A percentile compares a stretch with the other conserved stretches of the same genome.
These are phyloP conservation scores for Lagenidium sp. DNA, from an alignment of 352 stramenopile genomes.

Conservation along the genomic window DNA sequence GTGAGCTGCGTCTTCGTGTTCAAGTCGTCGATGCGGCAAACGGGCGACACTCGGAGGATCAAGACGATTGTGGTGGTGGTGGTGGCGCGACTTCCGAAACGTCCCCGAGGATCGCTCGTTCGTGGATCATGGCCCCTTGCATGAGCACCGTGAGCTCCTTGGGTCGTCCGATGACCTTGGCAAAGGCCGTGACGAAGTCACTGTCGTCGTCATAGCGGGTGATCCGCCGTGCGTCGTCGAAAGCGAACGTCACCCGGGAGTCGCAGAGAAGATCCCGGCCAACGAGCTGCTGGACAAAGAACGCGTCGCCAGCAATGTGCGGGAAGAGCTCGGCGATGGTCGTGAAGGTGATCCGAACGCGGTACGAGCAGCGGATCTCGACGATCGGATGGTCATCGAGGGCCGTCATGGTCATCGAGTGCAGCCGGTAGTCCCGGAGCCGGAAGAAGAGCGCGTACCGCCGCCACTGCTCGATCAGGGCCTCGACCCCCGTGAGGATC, in stretches of 20 bases:
- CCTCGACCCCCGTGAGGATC: conserved; percentile 2
- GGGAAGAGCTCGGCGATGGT: conserved; percentile 15
- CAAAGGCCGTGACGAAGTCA: conserved; percentile 17
- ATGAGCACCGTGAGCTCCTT: conserved; percentile 4
- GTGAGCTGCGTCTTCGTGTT: no score
- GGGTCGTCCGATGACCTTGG: not conserved
- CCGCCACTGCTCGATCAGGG: conserved; percentile 5
- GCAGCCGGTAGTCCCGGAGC: conserved; percentile 3
- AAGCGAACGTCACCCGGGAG: conserved; percentile 13
- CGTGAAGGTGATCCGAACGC: conserved; percentile 7
- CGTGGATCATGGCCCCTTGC: conserved; percentile 1
- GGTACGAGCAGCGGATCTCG: conserved; percentile 6
- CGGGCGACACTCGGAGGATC: not conserved
- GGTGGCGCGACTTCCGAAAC: not conserved
- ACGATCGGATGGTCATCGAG: conserved; percentile 4
- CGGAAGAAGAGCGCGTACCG: conserved; percentile 6
- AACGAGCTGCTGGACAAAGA: conserved; percentile 12
- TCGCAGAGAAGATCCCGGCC: conserved; percentile 11
- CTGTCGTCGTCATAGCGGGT: conserved; percentile 16
- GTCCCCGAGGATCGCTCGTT: conserved; percentile 7
- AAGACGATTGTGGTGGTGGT: not conserved
- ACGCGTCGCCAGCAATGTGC: conserved; percentile 12
- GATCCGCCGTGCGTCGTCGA: conserved; percentile 13
- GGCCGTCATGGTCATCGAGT: conserved; percentile 2
- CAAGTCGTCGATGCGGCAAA: no score